A percentile compares a stretch with the other conserved stretches of the same genome.
These are phyloP conservation scores for Daldinia grandis DNA, from an alignment of 495 filamentous ascomycete species.

Conservation along the genomic window DNA sequence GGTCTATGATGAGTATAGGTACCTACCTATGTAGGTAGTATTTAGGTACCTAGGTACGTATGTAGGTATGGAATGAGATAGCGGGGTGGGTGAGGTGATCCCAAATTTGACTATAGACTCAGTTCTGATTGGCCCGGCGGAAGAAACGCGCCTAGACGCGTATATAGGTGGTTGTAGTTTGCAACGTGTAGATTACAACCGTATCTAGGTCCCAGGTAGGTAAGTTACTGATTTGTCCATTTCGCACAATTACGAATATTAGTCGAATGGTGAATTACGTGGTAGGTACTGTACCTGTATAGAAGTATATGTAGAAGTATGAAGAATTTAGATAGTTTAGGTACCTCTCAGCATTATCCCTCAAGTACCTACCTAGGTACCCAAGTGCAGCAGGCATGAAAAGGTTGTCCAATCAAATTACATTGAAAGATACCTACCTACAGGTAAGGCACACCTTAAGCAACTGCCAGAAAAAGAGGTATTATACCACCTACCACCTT, in stretches of 20 bases:
- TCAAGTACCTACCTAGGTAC: too few relatives aligned
- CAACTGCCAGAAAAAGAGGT: neutral
- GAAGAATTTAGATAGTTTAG: too few relatives aligned
- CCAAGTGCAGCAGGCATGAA: too few relatives aligned
- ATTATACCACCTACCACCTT: neutral
- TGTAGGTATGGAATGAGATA: slow-evolving; percentile 3
- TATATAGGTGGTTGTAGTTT: slow-evolving; percentile 11
- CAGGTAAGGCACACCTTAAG: neutral
- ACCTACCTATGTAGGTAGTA: too few relatives aligned
- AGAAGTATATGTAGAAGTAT: neutral
- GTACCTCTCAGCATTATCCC: neutral
- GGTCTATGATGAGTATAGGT: neutral
- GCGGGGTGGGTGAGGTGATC: slow-evolving; percentile 11
- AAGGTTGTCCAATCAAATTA: too few relatives aligned
- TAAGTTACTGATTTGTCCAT: neutral
- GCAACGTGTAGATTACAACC: slow-evolving; percentile 33
- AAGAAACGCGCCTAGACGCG: slow-evolving; percentile 40
- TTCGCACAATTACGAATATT: neutral
- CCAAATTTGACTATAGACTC: slow-evolving; percentile 15
- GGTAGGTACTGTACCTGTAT: too few relatives aligned
- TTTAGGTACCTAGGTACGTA: neutral
- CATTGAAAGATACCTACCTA: too few relatives aligned
- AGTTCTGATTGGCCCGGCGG: slow-evolving; percentile 24
- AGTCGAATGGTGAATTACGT: neutral
- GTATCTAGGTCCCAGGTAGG: too few relatives aligned